A percentile compares a stretch with the other conserved stretches of the same genome.
These are phyloP conservation scores for Wickerhamiella sorbophila DNA, from an alignment of 805 yeast genomes.

Conservation along the genomic window DNA sequence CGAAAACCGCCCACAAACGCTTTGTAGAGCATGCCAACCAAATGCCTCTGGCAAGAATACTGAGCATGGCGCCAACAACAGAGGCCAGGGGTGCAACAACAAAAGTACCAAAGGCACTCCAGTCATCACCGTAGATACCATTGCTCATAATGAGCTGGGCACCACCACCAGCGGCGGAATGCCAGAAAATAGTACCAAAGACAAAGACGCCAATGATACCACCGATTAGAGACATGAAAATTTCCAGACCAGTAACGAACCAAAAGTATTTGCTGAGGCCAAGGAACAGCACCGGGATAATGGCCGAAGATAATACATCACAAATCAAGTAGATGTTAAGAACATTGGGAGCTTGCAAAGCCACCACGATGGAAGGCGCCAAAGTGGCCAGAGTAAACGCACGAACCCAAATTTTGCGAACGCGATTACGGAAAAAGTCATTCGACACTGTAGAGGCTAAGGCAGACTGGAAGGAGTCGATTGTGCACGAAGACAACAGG, in stretches of 20 bases:
- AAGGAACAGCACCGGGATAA: conserved; percentile 69
- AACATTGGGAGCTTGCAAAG: conserved; percentile 68
- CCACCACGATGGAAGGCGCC: conserved; percentile 80
- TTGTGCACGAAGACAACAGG: conserved; percentile 69
- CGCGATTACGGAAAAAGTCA: conserved; percentile 73
- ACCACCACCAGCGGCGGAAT: conserved; percentile 46
- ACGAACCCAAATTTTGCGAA: conserved; percentile 53
- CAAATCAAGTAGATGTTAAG: conserved; percentile 81
- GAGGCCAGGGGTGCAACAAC: conserved; percentile 83
- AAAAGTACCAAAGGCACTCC: conserved; percentile 94
- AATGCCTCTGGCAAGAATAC: conserved; percentile 28
- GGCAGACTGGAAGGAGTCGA: conserved; percentile 81
- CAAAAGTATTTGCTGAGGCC: conserved; percentile 58
- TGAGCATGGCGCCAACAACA: conserved; percentile 39
- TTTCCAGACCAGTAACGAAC: conserved; percentile 65
- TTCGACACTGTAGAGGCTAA: conserved; percentile 79
- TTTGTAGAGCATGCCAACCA: conserved; percentile 8
- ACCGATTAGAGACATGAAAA: conserved; percentile 71
- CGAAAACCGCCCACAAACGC: conserved; percentile 14
- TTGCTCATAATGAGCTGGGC: conserved; percentile 43
- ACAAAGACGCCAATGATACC: conserved; percentile 68
- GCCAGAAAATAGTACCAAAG: conserved; percentile 69
- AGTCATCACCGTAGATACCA: conserved; percentile 69
- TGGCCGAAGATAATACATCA: conserved; percentile 74
- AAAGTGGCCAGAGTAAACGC: conserved; percentile 56